Base-by-base conservation (phyloP, 306 rosid genomes). In the Malus orientalis region DNA sequence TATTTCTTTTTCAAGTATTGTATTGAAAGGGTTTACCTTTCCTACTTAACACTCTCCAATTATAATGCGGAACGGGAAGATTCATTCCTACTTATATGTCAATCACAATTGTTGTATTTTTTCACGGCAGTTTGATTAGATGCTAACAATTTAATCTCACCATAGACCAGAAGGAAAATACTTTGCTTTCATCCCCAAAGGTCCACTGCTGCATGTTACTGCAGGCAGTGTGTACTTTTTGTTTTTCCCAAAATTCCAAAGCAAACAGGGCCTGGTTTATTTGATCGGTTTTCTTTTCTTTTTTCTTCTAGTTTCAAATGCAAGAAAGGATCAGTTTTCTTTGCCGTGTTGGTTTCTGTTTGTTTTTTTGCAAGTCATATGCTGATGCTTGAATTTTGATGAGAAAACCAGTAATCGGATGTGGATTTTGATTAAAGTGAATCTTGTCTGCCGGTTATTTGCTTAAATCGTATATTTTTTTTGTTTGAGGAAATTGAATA, bases 241-340 rank as follows among this genome's bases (percentile, higher is more conserved):
- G 14, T 58, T 69, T 38, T 59, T 23, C 67, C 71, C 70, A 36
- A 74, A 74, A 67, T 16, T 74, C 74, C 75, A 74, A 60, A 58
- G 18, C 20, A 49, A 53, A 33, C 20, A 5, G 36, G 13, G 59
- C 33, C 33, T 30, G 1, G 33, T 30, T 30, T 30, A 30, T 30
- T 30, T 30, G 36, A 4, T 32, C 6, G 4, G 6, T 32, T 32
- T 32, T 32, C 36, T 4, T 32, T 32, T 4, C 6, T 32, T 32
- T 32, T 32, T 32, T 32, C 36, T 32, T 32, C 36, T 32, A 32
- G 36, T 32, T 32, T 32, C 36, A 32, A 32, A 32, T 32, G 36
- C 36, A 32, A 32, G 1, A 33, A 33, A 33, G 38, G 38, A 5
- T 33, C 7, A 5, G 7, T 33, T 33, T 33, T 33, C 38, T 33